These are phyloP conservation scores for Leishmania aethiopica DNA, from an alignment of 208 protist species.

Conservation along the genomic window DNA sequence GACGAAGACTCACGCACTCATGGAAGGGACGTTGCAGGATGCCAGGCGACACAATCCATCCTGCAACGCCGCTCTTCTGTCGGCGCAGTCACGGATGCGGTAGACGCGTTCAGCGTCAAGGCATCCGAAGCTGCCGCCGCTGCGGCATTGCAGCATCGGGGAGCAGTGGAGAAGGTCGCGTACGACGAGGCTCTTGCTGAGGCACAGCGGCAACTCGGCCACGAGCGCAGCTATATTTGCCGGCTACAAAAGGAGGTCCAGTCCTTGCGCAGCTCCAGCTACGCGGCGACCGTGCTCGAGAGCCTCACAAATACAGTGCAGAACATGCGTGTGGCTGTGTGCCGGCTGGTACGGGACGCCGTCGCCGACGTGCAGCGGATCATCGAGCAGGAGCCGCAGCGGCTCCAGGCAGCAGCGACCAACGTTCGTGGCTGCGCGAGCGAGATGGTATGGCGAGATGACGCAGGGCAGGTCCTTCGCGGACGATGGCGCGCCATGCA, in stretches of 20 bases:
- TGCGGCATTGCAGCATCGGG: background rate
- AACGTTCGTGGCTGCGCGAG: background rate
- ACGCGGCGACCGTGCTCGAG: conserved; percentile 8
- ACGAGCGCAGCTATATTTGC: conserved; percentile 10
- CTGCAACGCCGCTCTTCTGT: background rate
- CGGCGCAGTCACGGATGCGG: background rate
- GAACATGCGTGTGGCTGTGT: background rate
- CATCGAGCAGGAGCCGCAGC: background rate
- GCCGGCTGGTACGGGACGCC: conserved; percentile 5
- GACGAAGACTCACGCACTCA: background rate
- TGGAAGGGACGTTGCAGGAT: background rate
- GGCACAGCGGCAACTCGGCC: conserved; percentile 6
- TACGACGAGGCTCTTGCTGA: conserved; percentile 1
- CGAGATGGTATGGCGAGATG: background rate
- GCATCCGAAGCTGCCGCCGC: background rate
- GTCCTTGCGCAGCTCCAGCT: conserved; percentile 10
- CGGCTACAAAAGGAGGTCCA: conserved; percentile 17
- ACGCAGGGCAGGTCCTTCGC: background rate
- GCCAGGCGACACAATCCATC: background rate
- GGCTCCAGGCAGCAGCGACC: background rate
- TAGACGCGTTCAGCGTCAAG: background rate
- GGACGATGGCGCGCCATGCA: background rate
- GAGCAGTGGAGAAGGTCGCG: too few species aligned
- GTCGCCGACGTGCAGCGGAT: conserved; percentile 7
- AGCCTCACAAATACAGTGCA: background rate